Evolutionary conservation across 306 rosid genomes (phyloP), one percentile per base, ranked within the genome.

Genomic region (Glycine tomentella): DNA sequence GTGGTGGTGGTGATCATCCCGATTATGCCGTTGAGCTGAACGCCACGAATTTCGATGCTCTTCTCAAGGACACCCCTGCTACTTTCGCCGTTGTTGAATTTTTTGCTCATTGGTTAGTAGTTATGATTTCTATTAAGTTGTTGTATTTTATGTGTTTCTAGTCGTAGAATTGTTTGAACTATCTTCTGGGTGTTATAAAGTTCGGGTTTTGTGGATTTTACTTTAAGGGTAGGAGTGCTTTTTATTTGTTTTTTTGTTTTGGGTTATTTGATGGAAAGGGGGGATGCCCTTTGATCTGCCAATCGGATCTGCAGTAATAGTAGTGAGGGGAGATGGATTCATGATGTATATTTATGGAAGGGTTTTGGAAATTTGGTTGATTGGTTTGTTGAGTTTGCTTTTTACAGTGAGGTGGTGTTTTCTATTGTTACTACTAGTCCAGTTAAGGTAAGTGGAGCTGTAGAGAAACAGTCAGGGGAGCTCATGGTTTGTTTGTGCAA

Each of bases 21-120:
- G 98, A 96, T 90, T 90, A 81, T 42, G 98, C 91, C 9, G 85
- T 93, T 45, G 97, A 92, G 38, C 89, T 96, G 83, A 93, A 96
- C 80, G 91, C 70, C 52, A 87, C 94, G 9, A 90, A 65, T 83
- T 96, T 96, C 69, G 98, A 93, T 85, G 84, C 81, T 20, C 92
- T 89, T 79, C 87, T 96, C 33, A 80, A 87, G 83, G 90, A 92
- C 51, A 87, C 98, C 20, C 97, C 97, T 45, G 94, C 99, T 68
- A 86, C 91, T 36, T 89, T 78, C 44, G 97, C 97, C 53, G 62
- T 96, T 42, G 99, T 96, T 49, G 93, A 96, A 67, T 96, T 96
- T 88, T 93, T 88, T 65, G 98, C 99, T 38, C 81, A 89, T 78
- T 96, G 99, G 99, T 96, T 44, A 88, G 94, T 87, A 12, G 4